Base-by-base conservation (phyloP, 768 basidiomycete species). In the Leccinum rimulosum region DNA sequence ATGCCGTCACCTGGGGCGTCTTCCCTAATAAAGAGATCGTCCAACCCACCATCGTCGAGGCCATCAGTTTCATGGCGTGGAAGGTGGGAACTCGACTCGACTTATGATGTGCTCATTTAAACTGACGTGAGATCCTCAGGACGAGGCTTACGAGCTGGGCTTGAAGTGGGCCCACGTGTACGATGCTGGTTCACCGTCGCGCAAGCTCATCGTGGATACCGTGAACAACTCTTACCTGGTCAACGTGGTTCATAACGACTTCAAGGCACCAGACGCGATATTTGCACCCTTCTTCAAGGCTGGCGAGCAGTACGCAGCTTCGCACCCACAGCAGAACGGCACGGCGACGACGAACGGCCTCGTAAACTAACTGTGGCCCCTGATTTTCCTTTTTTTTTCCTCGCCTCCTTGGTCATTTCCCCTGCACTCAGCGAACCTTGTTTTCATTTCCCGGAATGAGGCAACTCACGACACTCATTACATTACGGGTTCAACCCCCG, bases 1-100 rank as follows among this genome's bases (percentile, higher is more conserved):
- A 97, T 66, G 95, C 95, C n/a, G 94, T 98, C 17, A 98, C 95
- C 1, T 98, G 95, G 95, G 95, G 95, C 62, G 93, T 97, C 9
- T 98, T 96, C 82, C 93, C 95, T 5, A 92, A 93, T 57, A 98
- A 98, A 74, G 95, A 97, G 78, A 91, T 97, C 65, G 77, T 96
- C 50, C 94, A 96, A 70, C 95, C 95, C 22, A 98, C 95, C 19
- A 93, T 97, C 61, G 95, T 98, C 22, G 95, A 98, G 73, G 93
- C 95, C 3, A 89, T 96, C 66, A 95, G 93, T 70, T 97, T 97
- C 80, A 95, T 96, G 91, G 95, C 95, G 15, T 97, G 95, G 95
- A 96, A 96, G 84, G 91, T 87, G 54, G 45, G 80, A 72, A 22
- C 53, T 52, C 3, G 17, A 52, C 33, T 9, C 19, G 2, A 25